Conservation (phyloP, 106 monocot genomes). For the Platanthera zijinensis region DNA sequence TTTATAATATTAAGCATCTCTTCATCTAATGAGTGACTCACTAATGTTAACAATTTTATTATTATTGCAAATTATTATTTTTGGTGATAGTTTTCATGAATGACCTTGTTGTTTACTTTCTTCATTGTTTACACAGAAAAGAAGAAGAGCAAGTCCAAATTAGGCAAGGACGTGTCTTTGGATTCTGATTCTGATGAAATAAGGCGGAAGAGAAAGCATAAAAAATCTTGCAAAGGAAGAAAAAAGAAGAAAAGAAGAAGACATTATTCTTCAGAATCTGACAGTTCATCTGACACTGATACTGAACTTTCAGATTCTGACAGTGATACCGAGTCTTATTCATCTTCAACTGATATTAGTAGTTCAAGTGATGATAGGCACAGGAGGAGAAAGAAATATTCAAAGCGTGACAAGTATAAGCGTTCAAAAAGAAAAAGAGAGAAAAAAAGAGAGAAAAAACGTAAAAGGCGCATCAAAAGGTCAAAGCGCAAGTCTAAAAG, state of each 20-base stretch:
- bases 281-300: slow-evolving; percentile 43
- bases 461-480: slow-evolving; percentile 49
- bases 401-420: slow-evolving; percentile 63
- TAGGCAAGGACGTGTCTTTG: slow-evolving; percentile 25
- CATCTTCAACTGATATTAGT: slow-evolving; percentile 59
- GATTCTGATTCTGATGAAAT: slow-evolving; percentile 34
- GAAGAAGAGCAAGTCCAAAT: slow-evolving; percentile 59
- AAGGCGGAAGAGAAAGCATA: slow-evolving; percentile 32
- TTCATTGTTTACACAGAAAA: slow-evolving; percentile 39
- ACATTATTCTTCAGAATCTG: slow-evolving; percentile 63
- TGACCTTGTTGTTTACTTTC: not conserved
- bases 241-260: slow-evolving; percentile 69
- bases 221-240: slow-evolving; percentile 61
- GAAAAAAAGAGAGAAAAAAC: slow-evolving; percentile 55
- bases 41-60: not conserved
- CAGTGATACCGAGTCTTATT: slow-evolving; percentile 60
- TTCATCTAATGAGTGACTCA: not conserved
- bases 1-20: not conserved
- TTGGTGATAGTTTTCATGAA: not conserved
- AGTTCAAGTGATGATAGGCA: slow-evolving; percentile 78
- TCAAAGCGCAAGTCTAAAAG: slow-evolving; percentile 63
- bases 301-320: slow-evolving; percentile 62
- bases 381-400: slow-evolving; percentile 47
- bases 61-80: not conserved
- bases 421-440: slow-evolving; percentile 71